Evolutionary conservation across 2,329 filamentous ascomycete species (phyloP), one percentile per base, ranked within the genome.

Genomic region (Colletotrichum horii): DNA sequence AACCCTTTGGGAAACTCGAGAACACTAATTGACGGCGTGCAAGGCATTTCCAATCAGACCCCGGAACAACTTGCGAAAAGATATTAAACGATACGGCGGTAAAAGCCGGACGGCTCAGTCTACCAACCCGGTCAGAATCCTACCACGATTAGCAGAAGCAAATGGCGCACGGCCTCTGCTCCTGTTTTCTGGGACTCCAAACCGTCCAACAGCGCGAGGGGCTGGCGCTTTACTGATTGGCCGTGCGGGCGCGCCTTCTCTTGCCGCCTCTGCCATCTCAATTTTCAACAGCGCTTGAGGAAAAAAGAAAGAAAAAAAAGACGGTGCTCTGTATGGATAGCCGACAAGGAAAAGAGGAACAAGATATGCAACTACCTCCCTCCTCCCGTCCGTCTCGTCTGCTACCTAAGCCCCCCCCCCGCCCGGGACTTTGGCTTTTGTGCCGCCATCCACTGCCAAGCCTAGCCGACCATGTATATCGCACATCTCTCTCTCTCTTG

Each of bases 191-290:
- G 15, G 61, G 43, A 30, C 43, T 70, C 28, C 30, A n/a, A 34
- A 22, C 38, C 14, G 36, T 28, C 36, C 62, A 38, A 26, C 30
- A 30, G 26, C 12, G 30, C 30, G 43, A 48, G 58, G 34, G 48
- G 48, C 26, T 65, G 32, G 71, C 26, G 19, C 60, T 22, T 48
- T 71, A 26, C 58, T 74, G 58, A 74, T 74, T 74, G 71, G 71
- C 43, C 58, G 48, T 65, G 67, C 60, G 58, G 19, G 65, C 55
- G 43, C 60, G 66, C 32, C 58, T 70, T 65, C 64, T 14, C 43
- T 74, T 74, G 66, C 71, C 58, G 66, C 71, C 66, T 74, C 66
- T 74, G 67, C 71, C 66, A 74, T 74, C 71, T 74, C 58, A 74
- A 70, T 65, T 58, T 19, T 26, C 24, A 70, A 34, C 26, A 71